Percentiles rank a stretch among this genome's conserved stretches.
These are phyloP conservation scores for Phytopythium chamaehyphon DNA, from an alignment of 352 stramenopile genomes.

Conservation along the genomic window DNA sequence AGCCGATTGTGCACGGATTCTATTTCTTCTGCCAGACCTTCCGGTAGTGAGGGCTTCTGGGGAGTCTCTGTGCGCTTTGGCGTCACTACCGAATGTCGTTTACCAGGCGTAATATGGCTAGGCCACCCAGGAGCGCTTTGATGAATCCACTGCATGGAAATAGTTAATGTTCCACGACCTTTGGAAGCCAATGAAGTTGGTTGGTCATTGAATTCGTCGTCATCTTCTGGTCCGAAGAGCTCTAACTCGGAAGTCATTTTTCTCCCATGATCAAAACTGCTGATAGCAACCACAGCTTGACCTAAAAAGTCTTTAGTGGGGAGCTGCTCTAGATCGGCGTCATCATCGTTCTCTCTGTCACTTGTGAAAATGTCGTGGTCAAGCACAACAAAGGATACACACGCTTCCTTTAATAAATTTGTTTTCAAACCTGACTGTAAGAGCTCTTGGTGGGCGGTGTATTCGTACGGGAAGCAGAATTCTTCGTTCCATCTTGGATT, in stretches of 20 bases:
- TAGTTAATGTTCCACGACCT: conserved; percentile 38
- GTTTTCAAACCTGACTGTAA: background rate
- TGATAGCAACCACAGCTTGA: conserved; percentile 30
- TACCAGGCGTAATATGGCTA: background rate
- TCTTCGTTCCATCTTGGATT: conserved; percentile 75
- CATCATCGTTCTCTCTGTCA: background rate
- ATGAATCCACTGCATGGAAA: conserved; percentile 60
- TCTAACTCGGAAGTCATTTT: conserved; percentile 35
- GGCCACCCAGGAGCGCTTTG: conserved; percentile 5
- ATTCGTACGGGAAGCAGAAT: conserved; percentile 56
- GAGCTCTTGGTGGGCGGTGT: conserved; percentile 16
- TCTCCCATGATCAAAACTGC: conserved; percentile 37
- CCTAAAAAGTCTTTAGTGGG: conserved; percentile 40
- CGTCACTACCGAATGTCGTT: background rate
- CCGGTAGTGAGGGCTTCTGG: conserved; percentile 1
- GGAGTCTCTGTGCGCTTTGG: background rate
- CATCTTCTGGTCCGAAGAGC: conserved; percentile 20
- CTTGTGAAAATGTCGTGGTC: conserved; percentile 3
- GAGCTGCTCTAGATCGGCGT: conserved; percentile 9
- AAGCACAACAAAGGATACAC: background rate
- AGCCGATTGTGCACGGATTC: background rate
- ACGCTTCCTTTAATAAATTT: background rate
- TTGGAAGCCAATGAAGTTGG: too few species aligned
- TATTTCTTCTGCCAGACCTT: background rate
- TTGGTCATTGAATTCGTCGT: too few species aligned